Evolutionary conservation across 176 grass and related monocot species (phyloP).

Genomic region (Musa troglodytarum): DNA sequence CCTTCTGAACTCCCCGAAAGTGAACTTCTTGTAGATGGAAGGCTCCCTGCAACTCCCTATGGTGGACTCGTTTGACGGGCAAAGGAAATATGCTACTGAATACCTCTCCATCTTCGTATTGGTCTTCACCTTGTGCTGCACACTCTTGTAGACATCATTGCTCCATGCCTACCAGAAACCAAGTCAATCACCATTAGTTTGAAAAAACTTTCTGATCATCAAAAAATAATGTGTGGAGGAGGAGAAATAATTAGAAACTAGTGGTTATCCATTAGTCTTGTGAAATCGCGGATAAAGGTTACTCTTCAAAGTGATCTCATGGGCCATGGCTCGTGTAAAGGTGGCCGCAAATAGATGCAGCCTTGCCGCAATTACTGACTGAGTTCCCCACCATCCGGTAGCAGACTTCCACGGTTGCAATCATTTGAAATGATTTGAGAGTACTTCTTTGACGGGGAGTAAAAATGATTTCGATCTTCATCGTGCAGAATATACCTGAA

Average conservation of each 20-base stretch:
- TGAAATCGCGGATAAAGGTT: not conserved
- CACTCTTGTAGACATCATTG: slow-evolving; percentile 78
- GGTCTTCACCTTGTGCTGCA: slow-evolving; percentile 74
- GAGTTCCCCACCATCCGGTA: not conserved
- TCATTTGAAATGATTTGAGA: not conserved
- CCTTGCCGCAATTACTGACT: no score
- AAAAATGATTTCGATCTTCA: not conserved
- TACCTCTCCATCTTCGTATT: slow-evolving; percentile 51
- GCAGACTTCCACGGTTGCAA: not conserved
- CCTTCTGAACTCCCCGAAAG: slow-evolving; percentile 62
- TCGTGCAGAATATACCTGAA: slow-evolving; percentile 45
- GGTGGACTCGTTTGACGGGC: slow-evolving; percentile 52
- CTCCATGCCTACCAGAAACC: slow-evolving; percentile 61
- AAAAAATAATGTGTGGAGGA: not conserved
- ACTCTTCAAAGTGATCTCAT: not conserved
- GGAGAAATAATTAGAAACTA: no score
- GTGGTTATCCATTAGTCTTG: not conserved
- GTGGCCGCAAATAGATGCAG: no score
- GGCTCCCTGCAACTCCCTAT: slow-evolving; percentile 50
- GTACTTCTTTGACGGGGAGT: not conserved
- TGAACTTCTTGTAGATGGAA: slow-evolving; percentile 52
- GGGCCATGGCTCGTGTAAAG: not conserved
- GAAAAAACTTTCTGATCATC: not conserved
- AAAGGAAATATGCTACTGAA: slow-evolving; percentile 77
- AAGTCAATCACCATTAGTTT: not conserved